Conservation (phyloP, 2,329 filamentous ascomycete genomes). For the Paraconiothyrium brasiliense region DNA sequence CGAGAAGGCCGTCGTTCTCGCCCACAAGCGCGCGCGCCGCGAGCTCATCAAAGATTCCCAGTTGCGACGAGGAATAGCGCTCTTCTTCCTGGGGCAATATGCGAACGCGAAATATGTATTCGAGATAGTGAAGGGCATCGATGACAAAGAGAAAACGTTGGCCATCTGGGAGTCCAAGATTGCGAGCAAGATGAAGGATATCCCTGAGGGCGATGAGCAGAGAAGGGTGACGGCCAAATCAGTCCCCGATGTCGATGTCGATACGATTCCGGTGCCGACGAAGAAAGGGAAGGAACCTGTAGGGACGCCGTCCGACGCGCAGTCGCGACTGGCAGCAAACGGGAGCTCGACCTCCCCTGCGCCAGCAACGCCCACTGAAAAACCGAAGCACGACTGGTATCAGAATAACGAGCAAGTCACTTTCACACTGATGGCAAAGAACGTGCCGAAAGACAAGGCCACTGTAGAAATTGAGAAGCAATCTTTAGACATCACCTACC, state of each 20-base stretch:
- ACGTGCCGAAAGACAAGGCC: constrained; percentile 66
- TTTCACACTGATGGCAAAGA: constrained; percentile 72
- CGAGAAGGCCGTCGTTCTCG: constrained; percentile 65
- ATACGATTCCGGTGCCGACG: constrained; percentile 28
- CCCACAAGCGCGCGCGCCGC: constrained; percentile 77
- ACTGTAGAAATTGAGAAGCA: constrained; percentile 61
- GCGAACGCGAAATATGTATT: constrained; percentile 80
- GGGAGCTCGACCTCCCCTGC: constrained; percentile 32
- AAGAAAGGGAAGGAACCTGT: constrained; percentile 8
- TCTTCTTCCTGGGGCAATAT: constrained; percentile 74
- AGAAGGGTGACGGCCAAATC: constrained; percentile 54
- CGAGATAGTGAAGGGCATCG: constrained; percentile 62
- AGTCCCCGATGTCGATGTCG: constrained; percentile 60
- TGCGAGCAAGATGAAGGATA: constrained; percentile 59
- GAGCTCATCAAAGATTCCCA: constrained; percentile 83
- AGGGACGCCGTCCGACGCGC: constrained; percentile 1
- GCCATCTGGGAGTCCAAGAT: constrained; percentile 69
- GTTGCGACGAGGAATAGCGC: constrained; percentile 77
- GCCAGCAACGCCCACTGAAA: constrained; percentile 59
- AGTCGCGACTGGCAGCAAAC: constrained; percentile 21
- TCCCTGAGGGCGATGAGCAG: constrained; percentile 61
- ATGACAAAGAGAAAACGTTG: constrained; percentile 62
- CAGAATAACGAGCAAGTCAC: constrained; percentile 69
- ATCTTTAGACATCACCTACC: constrained; percentile 67
- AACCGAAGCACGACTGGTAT: constrained; percentile 76